Evolutionary conservation across 306 rosid genomes (phyloP).

Genomic region (Cicer arietinum): DNA sequence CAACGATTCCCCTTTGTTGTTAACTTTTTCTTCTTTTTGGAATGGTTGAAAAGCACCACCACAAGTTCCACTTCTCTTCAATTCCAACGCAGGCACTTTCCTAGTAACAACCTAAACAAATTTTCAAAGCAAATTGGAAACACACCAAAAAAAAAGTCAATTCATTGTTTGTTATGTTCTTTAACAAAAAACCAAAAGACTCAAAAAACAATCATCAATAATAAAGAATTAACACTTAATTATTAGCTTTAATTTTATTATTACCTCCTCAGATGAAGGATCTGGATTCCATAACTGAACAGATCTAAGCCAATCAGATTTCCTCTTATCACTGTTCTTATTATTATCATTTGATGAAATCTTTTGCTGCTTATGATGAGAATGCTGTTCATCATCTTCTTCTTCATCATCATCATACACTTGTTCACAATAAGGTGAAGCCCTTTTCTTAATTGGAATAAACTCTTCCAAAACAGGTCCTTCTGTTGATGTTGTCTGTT

Average conservation of each 20-base stretch:
- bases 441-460: conserved; percentile 67
- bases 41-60: conserved; percentile 92
- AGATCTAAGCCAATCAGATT: conserved; percentile 92
- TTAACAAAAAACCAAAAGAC: conserved; percentile 21
- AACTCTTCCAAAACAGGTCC: conserved; percentile 81
- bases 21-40: conserved; percentile 61
- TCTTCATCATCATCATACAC: conserved; percentile 44
- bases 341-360: conserved; percentile 33
- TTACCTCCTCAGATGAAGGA: conserved; percentile 67
- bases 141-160: conserved; percentile 7
- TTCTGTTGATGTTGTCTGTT: conserved; percentile 73
- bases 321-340: conserved; percentile 49
- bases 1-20: conserved; percentile 48
- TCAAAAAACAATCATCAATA: not conserved
- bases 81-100: conserved; percentile 63
- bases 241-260: not conserved
- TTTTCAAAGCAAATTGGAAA: conserved; percentile 7
- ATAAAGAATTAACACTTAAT: not conserved
- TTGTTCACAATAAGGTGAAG: conserved; percentile 51
- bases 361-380: conserved; percentile 34
- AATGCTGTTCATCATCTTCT: conserved; percentile 50
- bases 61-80: conserved; percentile 67
- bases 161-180: not conserved
- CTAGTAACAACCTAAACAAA: conserved; percentile 59
- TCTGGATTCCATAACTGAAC: conserved; percentile 89